phyloP scores from a whole-genome alignment of 83 land plant species.

The Picea abies region DNA sequence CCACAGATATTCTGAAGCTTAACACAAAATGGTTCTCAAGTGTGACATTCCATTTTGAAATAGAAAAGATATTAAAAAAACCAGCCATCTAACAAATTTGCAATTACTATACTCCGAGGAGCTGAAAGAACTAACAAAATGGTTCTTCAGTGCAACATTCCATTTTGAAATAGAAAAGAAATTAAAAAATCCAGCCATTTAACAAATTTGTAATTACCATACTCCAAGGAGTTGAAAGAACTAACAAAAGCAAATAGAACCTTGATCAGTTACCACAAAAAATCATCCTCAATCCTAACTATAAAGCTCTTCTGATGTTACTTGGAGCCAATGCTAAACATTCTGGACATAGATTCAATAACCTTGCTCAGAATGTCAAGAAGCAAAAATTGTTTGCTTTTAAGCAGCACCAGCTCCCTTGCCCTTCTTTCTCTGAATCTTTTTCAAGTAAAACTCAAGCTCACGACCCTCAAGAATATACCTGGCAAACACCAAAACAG shows the following conservation, averaged over 20 bases:
- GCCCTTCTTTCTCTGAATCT: slow-evolving; percentile 60
- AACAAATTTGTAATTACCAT: background rate
- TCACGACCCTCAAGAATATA: slow-evolving; percentile 50
- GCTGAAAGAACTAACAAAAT: background rate
- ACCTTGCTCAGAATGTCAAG: background rate
- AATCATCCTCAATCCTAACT: background rate
- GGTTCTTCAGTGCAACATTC: background rate
- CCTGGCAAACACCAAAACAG: slow-evolving; percentile 15
- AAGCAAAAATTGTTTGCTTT: background rate
- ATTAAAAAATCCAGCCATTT: background rate
- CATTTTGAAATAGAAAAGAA: background rate
- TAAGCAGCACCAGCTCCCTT: slow-evolving; percentile 43
- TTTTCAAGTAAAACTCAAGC: slow-evolving; percentile 48
- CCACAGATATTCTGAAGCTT: background rate
- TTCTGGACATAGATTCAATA: too few species aligned
- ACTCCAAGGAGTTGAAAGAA: background rate
- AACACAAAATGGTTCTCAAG: background rate
- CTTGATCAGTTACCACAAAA: background rate
- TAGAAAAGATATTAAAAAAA: background rate
- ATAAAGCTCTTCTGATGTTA: background rate
- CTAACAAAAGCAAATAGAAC: background rate
- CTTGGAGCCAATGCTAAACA: background rate
- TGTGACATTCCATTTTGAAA: background rate
- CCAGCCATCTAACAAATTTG: background rate
- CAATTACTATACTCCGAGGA: too few species aligned